Percentiles rank a stretch among this genome's conserved stretches.
phyloP scores from a whole-genome alignment of 2,329 filamentous ascomycete genomes.

The Trichoderma sp. region DNA sequence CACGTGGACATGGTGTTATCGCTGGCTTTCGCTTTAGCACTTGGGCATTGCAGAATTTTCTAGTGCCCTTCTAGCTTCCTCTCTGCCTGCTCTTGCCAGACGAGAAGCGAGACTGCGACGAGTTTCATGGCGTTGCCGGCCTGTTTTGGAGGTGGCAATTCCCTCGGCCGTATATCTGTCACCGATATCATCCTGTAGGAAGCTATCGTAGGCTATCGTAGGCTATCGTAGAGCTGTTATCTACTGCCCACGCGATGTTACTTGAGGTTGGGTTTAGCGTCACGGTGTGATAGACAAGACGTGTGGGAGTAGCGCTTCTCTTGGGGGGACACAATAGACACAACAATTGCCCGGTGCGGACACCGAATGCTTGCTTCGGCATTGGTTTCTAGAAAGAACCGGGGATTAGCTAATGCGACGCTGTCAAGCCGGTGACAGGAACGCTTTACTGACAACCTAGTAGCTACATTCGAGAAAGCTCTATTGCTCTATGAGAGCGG shows the following conservation, averaged over 20 bases:
- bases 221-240: background rate
- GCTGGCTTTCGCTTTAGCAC: background rate
- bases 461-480: background rate
- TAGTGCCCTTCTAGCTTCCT: conserved; percentile 10
- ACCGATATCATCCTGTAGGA: background rate
- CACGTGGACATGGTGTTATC: background rate
- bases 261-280: background rate
- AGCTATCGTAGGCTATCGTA: background rate
- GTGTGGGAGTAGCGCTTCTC: background rate
- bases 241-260: background rate
- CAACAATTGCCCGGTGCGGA: background rate
- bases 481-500: background rate
- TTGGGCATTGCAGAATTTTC: conserved; percentile 5
- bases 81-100: background rate
- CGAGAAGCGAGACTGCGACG: background rate
- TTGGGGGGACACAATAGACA: background rate
- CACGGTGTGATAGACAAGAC: background rate
- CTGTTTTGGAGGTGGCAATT: background rate
- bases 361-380: background rate
- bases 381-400: background rate
- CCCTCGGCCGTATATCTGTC: background rate
- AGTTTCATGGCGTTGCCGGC: background rate
- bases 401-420: background rate
- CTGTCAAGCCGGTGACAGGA: background rate
- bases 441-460: background rate